Evolutionary conservation across 495 filamentous ascomycete genomes (phyloP).

Genomic region (Trichoderma asperelloides): DNA sequence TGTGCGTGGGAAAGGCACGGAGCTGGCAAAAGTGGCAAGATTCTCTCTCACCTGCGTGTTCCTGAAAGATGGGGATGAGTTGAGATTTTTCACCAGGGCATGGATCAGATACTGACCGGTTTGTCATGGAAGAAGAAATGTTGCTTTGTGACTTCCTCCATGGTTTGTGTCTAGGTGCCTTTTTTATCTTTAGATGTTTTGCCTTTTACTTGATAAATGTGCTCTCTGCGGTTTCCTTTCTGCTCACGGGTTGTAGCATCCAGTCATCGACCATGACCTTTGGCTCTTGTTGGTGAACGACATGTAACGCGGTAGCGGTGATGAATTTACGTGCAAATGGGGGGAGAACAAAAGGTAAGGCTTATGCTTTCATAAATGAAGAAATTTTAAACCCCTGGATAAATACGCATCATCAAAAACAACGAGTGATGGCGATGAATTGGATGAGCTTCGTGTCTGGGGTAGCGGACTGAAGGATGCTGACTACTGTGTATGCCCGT

Average conservation of each 20-base stretch:
- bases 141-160: slow-evolving; percentile 27
- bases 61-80: slow-evolving; percentile 11
- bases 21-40: slow-evolving; percentile 46
- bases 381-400: not conserved
- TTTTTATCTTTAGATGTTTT: not conserved
- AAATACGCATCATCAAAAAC: not conserved
- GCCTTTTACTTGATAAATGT: not conserved
- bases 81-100: not conserved
- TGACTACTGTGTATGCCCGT: too few species aligned
- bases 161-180: slow-evolving; percentile 11
- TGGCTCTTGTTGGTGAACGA: not conserved
- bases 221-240: not conserved
- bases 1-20: slow-evolving; percentile 32
- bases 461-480: too few species aligned
- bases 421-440: too few species aligned
- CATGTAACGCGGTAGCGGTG: not conserved
- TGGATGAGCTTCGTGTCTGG: too few species aligned
- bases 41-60: slow-evolving; percentile 19
- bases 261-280: not conserved
- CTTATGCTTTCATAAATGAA: not conserved
- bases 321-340: not conserved
- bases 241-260: not conserved
- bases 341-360: too few species aligned
- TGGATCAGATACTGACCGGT: slow-evolving; percentile 17
- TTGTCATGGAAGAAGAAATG: slow-evolving; percentile 37